These are phyloP conservation scores for Knoxia roxburghii DNA, from an alignment of 257 asterid species.

Conservation along the genomic window DNA sequence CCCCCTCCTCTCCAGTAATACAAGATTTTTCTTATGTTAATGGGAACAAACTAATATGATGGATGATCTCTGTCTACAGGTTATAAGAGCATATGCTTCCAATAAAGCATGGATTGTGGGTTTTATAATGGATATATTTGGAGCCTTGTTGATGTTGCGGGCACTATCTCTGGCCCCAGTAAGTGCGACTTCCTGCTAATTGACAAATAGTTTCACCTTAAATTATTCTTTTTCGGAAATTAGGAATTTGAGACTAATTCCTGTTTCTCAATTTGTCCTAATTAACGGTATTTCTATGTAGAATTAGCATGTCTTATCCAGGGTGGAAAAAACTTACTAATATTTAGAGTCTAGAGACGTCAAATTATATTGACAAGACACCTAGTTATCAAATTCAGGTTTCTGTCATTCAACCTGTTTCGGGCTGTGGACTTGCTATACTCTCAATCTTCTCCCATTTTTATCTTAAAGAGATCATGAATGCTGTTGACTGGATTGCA, in stretches of 20 bases:
- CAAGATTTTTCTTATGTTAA: slow-evolving; percentile 3
- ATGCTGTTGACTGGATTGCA: slow-evolving; percentile 91
- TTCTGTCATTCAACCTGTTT: slow-evolving; percentile 95
- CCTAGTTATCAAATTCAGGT: slow-evolving; percentile 42
- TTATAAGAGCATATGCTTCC: slow-evolving; percentile 83
- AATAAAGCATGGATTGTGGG: slow-evolving; percentile 82
- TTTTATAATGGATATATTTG: slow-evolving; percentile 87
- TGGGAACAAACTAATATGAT: background rate
- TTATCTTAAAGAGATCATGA: slow-evolving; percentile 94
- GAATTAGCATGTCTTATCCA: background rate
- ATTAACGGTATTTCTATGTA: background rate
- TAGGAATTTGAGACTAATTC: background rate
- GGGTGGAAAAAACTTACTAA: background rate
- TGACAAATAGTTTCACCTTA: slow-evolving; percentile 2
- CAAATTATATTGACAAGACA: slow-evolving; percentile 8
- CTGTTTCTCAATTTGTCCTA: background rate
- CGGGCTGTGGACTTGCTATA: slow-evolving; percentile 98
- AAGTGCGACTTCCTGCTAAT: slow-evolving; percentile 21
- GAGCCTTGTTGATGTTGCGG: slow-evolving; percentile 86
- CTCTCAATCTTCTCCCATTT: slow-evolving; percentile 96
- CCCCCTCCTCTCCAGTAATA: background rate
- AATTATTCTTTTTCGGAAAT: background rate
- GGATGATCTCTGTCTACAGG: slow-evolving; percentile 39
- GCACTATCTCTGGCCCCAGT: slow-evolving; percentile 98
- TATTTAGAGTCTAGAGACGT: background rate